These are phyloP conservation scores for Cicer bijugum DNA, from an alignment of 306 rosid genomes.

Conservation along the genomic window DNA sequence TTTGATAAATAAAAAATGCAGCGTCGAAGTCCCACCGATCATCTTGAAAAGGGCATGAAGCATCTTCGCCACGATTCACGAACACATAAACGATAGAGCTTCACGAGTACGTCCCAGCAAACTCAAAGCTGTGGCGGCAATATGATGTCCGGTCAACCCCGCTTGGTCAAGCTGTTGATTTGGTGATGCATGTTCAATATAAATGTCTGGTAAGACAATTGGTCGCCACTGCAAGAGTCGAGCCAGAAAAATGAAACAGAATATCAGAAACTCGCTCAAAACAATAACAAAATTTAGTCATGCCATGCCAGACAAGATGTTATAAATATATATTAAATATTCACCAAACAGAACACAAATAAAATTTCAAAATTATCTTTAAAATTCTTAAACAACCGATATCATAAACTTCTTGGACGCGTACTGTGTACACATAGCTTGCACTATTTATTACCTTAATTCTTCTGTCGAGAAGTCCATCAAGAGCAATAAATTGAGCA, in stretches of 20 bases:
- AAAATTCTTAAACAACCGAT: not conserved
- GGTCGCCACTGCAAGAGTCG: constrained; percentile 81
- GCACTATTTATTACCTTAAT: constrained; percentile 61
- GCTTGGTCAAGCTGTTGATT: constrained; percentile 78
- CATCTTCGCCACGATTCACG: constrained; percentile 36
- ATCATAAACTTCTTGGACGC: too few relatives aligned
- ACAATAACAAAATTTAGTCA: constrained; percentile 5
- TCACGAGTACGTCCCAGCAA: constrained; percentile 89
- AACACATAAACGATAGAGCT: constrained; percentile 78
- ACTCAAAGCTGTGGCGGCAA: constrained; percentile 84
- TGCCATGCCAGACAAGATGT: not conserved
- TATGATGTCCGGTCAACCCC: constrained; percentile 84
- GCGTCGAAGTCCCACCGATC: constrained; percentile 18
- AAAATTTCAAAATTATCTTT: not conserved
- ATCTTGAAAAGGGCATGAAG: not conserved
- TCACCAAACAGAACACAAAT: not conserved
- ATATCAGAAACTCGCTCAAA: constrained; percentile 34
- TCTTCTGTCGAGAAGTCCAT: constrained; percentile 83
- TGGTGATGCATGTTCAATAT: constrained; percentile 85
- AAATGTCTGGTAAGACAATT: constrained; percentile 77
- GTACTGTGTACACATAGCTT: not conserved
- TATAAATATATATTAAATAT: not conserved
- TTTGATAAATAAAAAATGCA: not conserved
- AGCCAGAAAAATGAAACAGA: constrained; percentile 11
- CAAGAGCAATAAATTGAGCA: constrained; percentile 84